phyloP scores from a whole-genome alignment of 106 monocot genomes.

The Platanthera zijinensis region DNA sequence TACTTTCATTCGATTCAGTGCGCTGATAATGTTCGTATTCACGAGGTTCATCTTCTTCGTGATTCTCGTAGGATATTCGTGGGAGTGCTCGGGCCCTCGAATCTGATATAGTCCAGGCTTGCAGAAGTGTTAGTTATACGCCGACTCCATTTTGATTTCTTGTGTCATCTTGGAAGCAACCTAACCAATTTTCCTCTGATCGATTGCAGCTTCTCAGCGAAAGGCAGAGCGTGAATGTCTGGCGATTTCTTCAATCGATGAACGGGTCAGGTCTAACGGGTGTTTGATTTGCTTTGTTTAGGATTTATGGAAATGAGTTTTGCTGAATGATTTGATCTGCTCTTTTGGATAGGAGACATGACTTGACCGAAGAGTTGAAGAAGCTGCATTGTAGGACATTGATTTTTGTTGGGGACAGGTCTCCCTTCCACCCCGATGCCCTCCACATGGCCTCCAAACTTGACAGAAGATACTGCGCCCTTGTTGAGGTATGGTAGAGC shows the following conservation, averaged over 20 bases:
- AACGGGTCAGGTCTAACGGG: slow-evolving; percentile 20
- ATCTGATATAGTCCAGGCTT: slow-evolving; percentile 65
- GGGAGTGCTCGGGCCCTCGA: slow-evolving; percentile 38
- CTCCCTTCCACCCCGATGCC: slow-evolving; percentile 65
- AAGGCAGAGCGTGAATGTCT: slow-evolving; percentile 42
- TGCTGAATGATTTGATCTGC: background rate
- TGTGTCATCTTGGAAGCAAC: background rate
- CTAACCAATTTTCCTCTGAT: background rate
- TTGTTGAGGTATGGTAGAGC: slow-evolving; percentile 54
- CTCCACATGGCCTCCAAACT: slow-evolving; percentile 60
- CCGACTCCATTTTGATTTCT: background rate
- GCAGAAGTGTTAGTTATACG: slow-evolving; percentile 54
- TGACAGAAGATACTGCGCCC: slow-evolving; percentile 61
- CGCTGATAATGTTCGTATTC: background rate
- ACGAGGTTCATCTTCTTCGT: background rate
- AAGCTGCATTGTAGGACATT: slow-evolving; percentile 57
- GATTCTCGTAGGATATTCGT: slow-evolving; percentile 43
- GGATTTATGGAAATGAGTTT: background rate
- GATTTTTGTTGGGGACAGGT: slow-evolving; percentile 69
- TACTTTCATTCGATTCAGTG: background rate
- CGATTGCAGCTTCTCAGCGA: slow-evolving; percentile 45
- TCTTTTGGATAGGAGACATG: slow-evolving; percentile 40
- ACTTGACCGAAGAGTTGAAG: slow-evolving; percentile 52
- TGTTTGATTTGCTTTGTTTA: background rate
- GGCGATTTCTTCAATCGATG: slow-evolving; percentile 58